Percentiles rank a stretch among this genome's conserved stretches.
Evolutionary conservation across 805 yeast genomes (phyloP).

Genomic region (Isabelozyma rhagii): DNA sequence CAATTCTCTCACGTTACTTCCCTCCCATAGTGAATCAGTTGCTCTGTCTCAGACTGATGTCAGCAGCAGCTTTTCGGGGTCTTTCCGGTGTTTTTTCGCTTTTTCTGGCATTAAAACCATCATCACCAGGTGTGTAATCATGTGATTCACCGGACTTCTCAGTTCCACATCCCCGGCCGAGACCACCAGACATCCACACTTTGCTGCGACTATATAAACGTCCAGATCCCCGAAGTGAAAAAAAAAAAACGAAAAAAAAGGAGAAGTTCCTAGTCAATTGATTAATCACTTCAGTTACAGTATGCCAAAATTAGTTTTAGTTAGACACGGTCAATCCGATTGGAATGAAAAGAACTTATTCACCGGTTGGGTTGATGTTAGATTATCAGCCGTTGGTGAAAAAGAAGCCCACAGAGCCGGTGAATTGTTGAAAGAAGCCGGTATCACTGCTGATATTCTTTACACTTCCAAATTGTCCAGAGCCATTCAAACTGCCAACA

Average conservation of each 20-base stretch:
- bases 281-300: constrained; percentile 2
- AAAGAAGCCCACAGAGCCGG: constrained; percentile 94
- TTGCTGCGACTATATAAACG: neutral
- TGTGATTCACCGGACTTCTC: neutral
- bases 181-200: neutral
- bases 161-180: constrained; percentile 2
- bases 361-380: constrained; percentile 99
- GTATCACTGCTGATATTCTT: constrained; percentile 79
- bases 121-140: neutral
- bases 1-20: no score
- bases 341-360: constrained; percentile 98
- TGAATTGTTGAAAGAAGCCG: constrained; percentile 82
- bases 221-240: neutral
- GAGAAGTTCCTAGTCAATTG: constrained; percentile 1
- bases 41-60: no score
- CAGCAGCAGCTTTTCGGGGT: neutral
- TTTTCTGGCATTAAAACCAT: neutral
- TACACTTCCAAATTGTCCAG: constrained; percentile 90
- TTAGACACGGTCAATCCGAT: constrained; percentile 99
- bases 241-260: neutral
- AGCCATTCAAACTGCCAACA: constrained; percentile 96
- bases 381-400: constrained; percentile 77
- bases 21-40: no score
- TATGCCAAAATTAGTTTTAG: constrained; percentile 73
- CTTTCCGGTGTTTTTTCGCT: neutral